These are phyloP conservation scores for Nidula niveotomentosa DNA, from an alignment of 1,284 basidiomycete genomes.

Conservation along the genomic window DNA sequence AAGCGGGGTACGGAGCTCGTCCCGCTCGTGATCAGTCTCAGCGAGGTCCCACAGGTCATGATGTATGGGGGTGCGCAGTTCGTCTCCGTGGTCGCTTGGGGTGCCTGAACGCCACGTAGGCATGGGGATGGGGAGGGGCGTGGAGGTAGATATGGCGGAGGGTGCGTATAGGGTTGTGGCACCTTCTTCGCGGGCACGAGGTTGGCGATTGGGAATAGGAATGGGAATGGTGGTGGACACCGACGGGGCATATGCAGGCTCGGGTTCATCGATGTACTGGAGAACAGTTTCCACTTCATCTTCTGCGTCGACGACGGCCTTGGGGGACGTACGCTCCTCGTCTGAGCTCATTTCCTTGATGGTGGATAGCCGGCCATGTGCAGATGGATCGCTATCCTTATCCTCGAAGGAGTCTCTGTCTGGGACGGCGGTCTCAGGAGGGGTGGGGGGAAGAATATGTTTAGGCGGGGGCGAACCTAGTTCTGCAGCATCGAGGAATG, in stretches of 20 bases:
- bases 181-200: background rate
- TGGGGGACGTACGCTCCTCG: slow-evolving; percentile 19
- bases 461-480: slow-evolving; percentile 20
- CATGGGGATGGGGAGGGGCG: slow-evolving; percentile 15
- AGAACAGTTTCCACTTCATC: background rate
- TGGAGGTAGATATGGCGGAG: slow-evolving; percentile 6
- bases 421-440: slow-evolving; percentile 24
- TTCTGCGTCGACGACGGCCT: background rate
- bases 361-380: slow-evolving; percentile 28
- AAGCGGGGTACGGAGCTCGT: slow-evolving; percentile 8
- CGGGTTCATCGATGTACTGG: background rate
- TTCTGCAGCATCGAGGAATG: slow-evolving; percentile 18
- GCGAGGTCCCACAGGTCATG: slow-evolving; percentile 8
- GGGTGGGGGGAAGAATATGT: slow-evolving; percentile 26
- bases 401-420: slow-evolving; percentile 10
- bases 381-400: slow-evolving; percentile 3
- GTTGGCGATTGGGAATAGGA: background rate
- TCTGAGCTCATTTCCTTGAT: slow-evolving; percentile 29
- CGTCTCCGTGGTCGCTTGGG: slow-evolving; percentile 1
- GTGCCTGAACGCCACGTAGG: background rate
- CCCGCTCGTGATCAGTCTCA: slow-evolving; percentile 9
- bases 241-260: background rate
- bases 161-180: slow-evolving; percentile 6
- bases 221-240: background rate
- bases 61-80: slow-evolving; percentile 4